Base-by-base conservation (phyloP, 768 basidiomycete species). In the Phylloporus sp. region DNA sequence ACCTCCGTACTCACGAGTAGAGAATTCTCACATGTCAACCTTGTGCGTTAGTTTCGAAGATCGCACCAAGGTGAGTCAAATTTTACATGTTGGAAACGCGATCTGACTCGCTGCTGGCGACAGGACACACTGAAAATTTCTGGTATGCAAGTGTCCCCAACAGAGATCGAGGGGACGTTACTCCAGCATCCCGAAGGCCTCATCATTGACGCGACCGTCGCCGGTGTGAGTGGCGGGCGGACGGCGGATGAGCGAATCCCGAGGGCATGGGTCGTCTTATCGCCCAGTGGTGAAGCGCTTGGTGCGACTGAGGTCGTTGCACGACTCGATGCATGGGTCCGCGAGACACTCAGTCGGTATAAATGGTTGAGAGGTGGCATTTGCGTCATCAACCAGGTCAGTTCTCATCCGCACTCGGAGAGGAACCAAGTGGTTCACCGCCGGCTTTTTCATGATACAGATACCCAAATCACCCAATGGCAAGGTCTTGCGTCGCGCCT, bases 51-150 rank as follows among this genome's bases (percentile, higher is more conserved):
- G 84, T 63, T 90, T 80, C 55, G 80, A 80, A 11, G 88, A 90
- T 62, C 75, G 89, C 42, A 72, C 74, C n/a, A 90, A 90, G 76
- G 85, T 84, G 41, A 50, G 49, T 18, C 5, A 6, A 26, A 32
- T 14, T 6, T 18, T 6, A 14, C 22, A n/a, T 2, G 11, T 23
- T n/a, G 26, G 8, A 27, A 27, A 21, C 28, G 13, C 11, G 7
- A 17, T 26, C 42, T 52, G 38, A 52, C 21, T n/a, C 18, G 14
- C 4, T 3, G 14, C 17, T 36, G 40, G 18, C n/a, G 14, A 20
- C 21, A 87, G 81, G 89, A 90, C 57, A 88, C 80, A 0, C 71
- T 91, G 18, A 91, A 91, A 59, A 75, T 91, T 3, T 87, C 85
- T 0, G 89, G 88, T 4, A 71, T 71, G 39, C 89, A 90, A 64